A percentile compares a stretch with the other conserved stretches of the same genome.
phyloP scores from a whole-genome alignment of 306 rosid species.

The Inga laurina region DNA sequence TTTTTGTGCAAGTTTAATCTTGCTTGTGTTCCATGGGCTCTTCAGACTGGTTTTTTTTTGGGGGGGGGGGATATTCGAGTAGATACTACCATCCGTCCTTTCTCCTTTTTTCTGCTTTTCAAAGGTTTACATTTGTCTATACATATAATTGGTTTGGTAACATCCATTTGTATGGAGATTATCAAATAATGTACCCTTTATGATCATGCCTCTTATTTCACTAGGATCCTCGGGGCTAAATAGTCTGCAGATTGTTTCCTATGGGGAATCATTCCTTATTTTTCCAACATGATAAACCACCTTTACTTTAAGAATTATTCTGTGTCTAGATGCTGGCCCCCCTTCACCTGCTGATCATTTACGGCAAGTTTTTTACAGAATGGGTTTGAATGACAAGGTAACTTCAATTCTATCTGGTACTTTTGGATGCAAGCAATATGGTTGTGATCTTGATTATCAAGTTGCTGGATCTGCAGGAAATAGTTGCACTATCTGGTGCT shows the following conservation, averaged over 20 bases:
- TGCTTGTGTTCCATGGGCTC: background rate
- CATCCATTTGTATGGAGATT: slow-evolving; percentile 3
- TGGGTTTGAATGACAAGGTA: slow-evolving; percentile 94
- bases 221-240: background rate
- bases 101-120: background rate
- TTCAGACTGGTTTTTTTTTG: background rate
- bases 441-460: slow-evolving; percentile 34
- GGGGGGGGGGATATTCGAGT: background rate
- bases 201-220: slow-evolving; percentile 5
- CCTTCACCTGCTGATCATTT: slow-evolving; percentile 94
- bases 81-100: background rate
- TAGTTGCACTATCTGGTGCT: slow-evolving; percentile 94
- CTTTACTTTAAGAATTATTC: slow-evolving; percentile 11
- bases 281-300: slow-evolving; percentile 10
- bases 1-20: background rate
- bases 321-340: slow-evolving; percentile 86
- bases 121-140: slow-evolving; percentile 2
- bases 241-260: slow-evolving; percentile 7
- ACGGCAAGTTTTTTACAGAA: slow-evolving; percentile 88
- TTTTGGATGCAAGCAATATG: slow-evolving; percentile 13
- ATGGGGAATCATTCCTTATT: background rate
- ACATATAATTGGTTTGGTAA: background rate
- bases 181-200: slow-evolving; percentile 6
- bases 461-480: slow-evolving; percentile 68
- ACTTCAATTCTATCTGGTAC: slow-evolving; percentile 18